Evolutionary conservation across 2,329 filamentous ascomycete genomes (phyloP), one percentile per base, ranked within the genome.

Genomic region (Cladosporium sp.): DNA sequence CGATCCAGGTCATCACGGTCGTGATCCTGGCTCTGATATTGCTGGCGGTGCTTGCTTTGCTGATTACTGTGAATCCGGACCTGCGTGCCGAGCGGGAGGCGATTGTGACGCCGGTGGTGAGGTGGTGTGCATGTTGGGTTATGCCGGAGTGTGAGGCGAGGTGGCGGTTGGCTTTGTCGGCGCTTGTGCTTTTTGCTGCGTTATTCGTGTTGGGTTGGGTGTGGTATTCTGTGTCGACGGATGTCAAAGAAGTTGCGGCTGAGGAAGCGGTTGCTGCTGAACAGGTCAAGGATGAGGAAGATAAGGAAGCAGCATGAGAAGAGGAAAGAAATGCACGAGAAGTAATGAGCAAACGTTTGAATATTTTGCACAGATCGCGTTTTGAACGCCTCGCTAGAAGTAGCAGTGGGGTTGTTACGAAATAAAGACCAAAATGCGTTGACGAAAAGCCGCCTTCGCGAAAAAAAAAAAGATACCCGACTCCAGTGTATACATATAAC

Each of bases 31-130:
- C 68, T 4, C 59, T 81, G 18, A 80, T 82, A 11, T 67, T 83
- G 0, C 7, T 77, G 4, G 74, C 74, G 0, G 67, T 83, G 2
- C 21, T 83, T 0, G 77, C 73, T 26, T 62, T 84, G 0, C 66
- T 84, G 4, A 77, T 83, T 51, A 78, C 76, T n/a, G 72, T 84
- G 36, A 83, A 83, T 71, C 83, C 83, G 0, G 82, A 84, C 68
- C 68, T 84, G 21, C 79, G 80, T 59, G 71, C 72, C 14, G 82
- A 85, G 68, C 68, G 82, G 7, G 66, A 73, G 58, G 66, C 68
- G 0, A 66, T 84, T 4, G 77, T 84, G 2, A 84, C 82, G 6
- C 82, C 82, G 0, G 71, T 74, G 26, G 68, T 83, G 52, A 70
- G 68, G 49, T 78, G 74, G 72, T 67, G 79, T 18, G 72, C 74